These are phyloP conservation scores for Anisodus tanguticus DNA, from an alignment of 257 asterid genomes.

Conservation along the genomic window DNA sequence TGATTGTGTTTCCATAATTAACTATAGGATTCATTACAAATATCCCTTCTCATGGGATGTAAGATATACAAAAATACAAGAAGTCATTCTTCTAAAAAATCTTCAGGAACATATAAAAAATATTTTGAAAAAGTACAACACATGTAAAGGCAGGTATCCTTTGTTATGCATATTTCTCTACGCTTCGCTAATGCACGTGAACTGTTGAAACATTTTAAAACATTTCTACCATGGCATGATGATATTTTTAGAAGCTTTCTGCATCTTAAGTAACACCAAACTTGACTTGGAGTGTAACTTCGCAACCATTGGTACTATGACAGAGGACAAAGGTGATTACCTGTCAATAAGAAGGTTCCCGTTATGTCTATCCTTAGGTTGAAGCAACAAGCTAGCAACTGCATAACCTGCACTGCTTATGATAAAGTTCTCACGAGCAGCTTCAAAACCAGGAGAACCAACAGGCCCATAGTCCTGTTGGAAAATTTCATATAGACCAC, in stretches of 20 bases:
- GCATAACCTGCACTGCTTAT: slow-evolving; percentile 99
- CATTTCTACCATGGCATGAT: background rate
- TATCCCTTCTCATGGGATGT: too few species aligned
- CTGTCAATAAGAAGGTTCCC: slow-evolving; percentile 97
- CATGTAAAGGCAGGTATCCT: background rate
- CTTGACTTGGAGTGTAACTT: slow-evolving; percentile 12
- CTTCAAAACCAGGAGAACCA: slow-evolving; percentile 92
- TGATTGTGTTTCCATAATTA: too few species aligned
- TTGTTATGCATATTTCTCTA: background rate
- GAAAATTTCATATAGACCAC: slow-evolving; percentile 96
- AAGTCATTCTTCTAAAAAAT: too few species aligned
- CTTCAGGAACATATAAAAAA: background rate
- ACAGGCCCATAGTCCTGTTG: slow-evolving; percentile 99
- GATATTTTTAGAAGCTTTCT: background rate
- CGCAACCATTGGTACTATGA: slow-evolving; percentile 1
- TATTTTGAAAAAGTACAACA: background rate
- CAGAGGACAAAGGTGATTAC: slow-evolving; percentile 40
- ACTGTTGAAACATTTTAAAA: slow-evolving; percentile 15
- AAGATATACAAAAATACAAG: too few species aligned
- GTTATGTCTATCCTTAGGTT: slow-evolving; percentile 98
- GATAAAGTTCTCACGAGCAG: slow-evolving; percentile 97
- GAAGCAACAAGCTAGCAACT: slow-evolving; percentile 98
- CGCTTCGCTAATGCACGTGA: background rate
- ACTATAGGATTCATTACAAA: too few species aligned
- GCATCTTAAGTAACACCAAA: slow-evolving; percentile 7